Conservation (phyloP, 192 early-diverging fungal genomes). For the Anaeromyces robustus region DNA sequence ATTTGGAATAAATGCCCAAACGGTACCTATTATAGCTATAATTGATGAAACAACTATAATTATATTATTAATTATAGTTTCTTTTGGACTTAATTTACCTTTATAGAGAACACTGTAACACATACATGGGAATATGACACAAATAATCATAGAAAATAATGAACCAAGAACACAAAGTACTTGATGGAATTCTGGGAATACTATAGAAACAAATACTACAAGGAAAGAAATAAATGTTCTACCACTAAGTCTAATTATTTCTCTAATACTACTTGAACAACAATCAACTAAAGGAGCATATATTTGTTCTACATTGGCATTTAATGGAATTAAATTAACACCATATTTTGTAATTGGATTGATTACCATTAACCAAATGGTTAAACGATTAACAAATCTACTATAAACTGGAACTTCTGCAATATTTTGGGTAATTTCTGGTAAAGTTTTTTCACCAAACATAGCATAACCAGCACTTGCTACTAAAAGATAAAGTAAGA, state of each 20-base stretch:
- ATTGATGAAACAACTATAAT: not conserved
- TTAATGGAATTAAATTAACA: slow-evolving; percentile 39
- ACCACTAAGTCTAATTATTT: slow-evolving; percentile 4
- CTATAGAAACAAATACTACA: slow-evolving; percentile 29
- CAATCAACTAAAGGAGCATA: slow-evolving; percentile 9
- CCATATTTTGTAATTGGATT: slow-evolving; percentile 61
- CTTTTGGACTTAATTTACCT: not conserved
- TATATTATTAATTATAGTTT: not conserved
- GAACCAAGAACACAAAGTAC: slow-evolving; percentile 47
- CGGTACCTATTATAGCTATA: not conserved
- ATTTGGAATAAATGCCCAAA: not conserved
- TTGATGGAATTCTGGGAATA: slow-evolving; percentile 47
- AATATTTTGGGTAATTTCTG: slow-evolving; percentile 55
- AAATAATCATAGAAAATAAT: slow-evolving; percentile 28
- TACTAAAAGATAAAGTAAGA: slow-evolving; percentile 29
- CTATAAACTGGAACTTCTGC: slow-evolving; percentile 33
- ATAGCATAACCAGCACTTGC: slow-evolving; percentile 42
- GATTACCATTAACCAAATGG: slow-evolving; percentile 41
- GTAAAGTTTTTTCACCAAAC: slow-evolving; percentile 44
- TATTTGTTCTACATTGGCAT: slow-evolving; percentile 8
- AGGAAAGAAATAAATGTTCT: slow-evolving; percentile 15
- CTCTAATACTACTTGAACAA: not conserved
- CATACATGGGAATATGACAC: slow-evolving; percentile 25
- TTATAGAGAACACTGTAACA: slow-evolving; percentile 13
- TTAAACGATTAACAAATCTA: slow-evolving; percentile 26